Evolutionary conservation across 2,329 filamentous ascomycete species (phyloP).

Genomic region (Venturia asperata): DNA sequence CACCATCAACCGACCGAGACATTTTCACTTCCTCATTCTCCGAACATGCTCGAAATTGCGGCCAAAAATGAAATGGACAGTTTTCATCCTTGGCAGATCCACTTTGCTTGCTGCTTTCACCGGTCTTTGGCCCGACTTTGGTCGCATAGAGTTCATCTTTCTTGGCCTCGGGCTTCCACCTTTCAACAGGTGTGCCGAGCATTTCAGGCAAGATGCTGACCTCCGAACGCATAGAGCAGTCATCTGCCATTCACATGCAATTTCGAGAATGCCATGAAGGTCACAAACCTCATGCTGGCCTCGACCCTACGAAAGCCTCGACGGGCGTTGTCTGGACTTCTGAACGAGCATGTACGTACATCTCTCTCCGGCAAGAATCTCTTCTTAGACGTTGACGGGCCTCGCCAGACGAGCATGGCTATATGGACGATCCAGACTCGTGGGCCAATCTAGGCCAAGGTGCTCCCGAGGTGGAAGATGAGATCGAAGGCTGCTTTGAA

Average conservation of each 20-base stretch:
- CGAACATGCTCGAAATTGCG: not conserved
- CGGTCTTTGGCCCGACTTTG: not conserved
- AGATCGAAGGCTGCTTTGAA: slow-evolving; percentile 82
- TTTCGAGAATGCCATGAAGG: slow-evolving; percentile 88
- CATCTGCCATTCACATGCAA: slow-evolving; percentile 78
- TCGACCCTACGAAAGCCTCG: slow-evolving; percentile 79
- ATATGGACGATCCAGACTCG: slow-evolving; percentile 66
- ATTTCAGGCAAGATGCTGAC: not conserved
- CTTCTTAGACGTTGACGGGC: not conserved
- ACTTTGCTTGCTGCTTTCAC: not conserved
- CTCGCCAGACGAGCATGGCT: slow-evolving; percentile 66
- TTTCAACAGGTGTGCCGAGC: not conserved
- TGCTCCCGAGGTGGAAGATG: slow-evolving; percentile 87
- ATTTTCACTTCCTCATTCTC: not conserved
- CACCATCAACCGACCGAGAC: not conserved
- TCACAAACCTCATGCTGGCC: slow-evolving; percentile 72
- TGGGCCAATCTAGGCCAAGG: slow-evolving; percentile 96
- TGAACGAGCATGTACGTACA: slow-evolving; percentile 54
- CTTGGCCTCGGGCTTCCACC: not conserved
- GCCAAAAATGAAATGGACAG: not conserved
- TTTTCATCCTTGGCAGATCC: not conserved
- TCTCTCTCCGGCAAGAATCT: not conserved
- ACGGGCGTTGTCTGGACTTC: slow-evolving; percentile 94
- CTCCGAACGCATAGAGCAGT: slow-evolving; percentile 51
- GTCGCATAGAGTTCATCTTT: not conserved